Evolutionary conservation across 2,329 filamentous ascomycete genomes (phyloP).

Genomic region (Aspergillus brunneoviolaceus): DNA sequence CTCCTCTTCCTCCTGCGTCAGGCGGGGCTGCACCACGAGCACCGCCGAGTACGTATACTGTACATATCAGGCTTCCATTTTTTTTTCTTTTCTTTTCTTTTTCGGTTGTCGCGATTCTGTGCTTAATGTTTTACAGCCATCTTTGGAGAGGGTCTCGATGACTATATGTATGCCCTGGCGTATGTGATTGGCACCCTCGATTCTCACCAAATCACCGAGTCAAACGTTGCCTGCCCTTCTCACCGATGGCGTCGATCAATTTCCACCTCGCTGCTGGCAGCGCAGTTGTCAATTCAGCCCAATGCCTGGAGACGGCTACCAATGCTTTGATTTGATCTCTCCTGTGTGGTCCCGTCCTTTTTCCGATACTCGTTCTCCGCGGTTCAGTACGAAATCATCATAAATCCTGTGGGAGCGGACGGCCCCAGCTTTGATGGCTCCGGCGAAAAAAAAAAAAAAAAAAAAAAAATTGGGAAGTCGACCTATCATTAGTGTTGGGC

Average conservation of each 20-base stretch:
- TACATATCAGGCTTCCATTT: not conserved
- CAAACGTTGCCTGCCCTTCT: not conserved
- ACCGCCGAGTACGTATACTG: constrained; percentile 14
- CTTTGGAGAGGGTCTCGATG: not conserved
- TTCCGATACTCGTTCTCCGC: not conserved
- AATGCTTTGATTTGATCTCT: not conserved
- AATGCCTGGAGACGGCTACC: not conserved
- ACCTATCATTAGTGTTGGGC: not conserved
- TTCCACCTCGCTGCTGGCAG: not conserved
- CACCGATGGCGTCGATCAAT: not conserved
- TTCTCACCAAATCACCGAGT: not conserved
- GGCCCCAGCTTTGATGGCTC: not conserved
- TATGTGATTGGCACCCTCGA: not conserved
- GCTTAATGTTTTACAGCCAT: not conserved
- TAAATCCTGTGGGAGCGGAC: not conserved
- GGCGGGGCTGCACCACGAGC: constrained; percentile 18
- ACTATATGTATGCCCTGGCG: not conserved
- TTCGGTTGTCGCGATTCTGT: not conserved
- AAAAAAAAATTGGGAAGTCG: not conserved
- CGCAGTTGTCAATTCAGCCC: not conserved
- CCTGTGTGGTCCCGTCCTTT: not conserved
- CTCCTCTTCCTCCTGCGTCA: constrained; percentile 3
- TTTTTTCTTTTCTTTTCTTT: not conserved
- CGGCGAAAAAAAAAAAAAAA: not conserved
- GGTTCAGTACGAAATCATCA: not conserved